phyloP scores from a whole-genome alignment of 2,329 filamentous ascomycete species.

The Epichloe amarillans region DNA sequence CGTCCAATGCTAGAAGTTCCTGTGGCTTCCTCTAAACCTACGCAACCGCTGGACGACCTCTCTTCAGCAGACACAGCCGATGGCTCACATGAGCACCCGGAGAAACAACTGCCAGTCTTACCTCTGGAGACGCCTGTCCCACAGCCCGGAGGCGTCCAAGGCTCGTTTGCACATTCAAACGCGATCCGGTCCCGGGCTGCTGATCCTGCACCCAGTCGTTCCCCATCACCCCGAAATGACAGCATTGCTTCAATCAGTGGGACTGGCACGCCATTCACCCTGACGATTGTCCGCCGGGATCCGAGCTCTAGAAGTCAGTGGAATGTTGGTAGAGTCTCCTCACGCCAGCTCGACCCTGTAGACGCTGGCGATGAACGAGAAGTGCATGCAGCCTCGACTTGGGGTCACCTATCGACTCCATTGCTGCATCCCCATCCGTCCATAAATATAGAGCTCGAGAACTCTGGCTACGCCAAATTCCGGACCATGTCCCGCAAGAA shows the following conservation, averaged over 20 bases:
- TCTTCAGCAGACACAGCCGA: background rate
- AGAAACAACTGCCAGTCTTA: background rate
- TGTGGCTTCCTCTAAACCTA: background rate
- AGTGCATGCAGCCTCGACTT: slow-evolving; percentile 11
- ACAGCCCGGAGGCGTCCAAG: background rate
- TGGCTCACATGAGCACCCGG: background rate
- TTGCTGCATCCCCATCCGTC: slow-evolving; percentile 18
- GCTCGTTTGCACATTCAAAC: background rate
- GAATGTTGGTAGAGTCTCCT: slow-evolving; percentile 58
- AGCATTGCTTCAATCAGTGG: slow-evolving; percentile 17
- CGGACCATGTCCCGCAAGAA: slow-evolving; percentile 31
- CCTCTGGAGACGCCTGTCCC: background rate
- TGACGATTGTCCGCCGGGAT: slow-evolving; percentile 61
- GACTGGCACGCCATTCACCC: slow-evolving; percentile 30
- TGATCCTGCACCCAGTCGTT: slow-evolving; percentile 11
- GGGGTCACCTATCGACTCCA: background rate
- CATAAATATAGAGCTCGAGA: slow-evolving; percentile 40
- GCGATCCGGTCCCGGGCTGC: background rate
- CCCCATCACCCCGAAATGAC: slow-evolving; percentile 25
- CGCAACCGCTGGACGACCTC: background rate
- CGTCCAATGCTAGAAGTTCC: slow-evolving; percentile 7
- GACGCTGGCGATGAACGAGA: slow-evolving; percentile 12
- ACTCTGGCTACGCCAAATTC: slow-evolving; percentile 44
- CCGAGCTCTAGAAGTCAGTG: slow-evolving; percentile 56
- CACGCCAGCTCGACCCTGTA: slow-evolving; percentile 31